Percentiles rank a stretch among this genome's conserved stretches.
Evolutionary conservation across 2,329 filamentous ascomycete genomes (phyloP).

Genomic region (Nigrograna mackinnonii): DNA sequence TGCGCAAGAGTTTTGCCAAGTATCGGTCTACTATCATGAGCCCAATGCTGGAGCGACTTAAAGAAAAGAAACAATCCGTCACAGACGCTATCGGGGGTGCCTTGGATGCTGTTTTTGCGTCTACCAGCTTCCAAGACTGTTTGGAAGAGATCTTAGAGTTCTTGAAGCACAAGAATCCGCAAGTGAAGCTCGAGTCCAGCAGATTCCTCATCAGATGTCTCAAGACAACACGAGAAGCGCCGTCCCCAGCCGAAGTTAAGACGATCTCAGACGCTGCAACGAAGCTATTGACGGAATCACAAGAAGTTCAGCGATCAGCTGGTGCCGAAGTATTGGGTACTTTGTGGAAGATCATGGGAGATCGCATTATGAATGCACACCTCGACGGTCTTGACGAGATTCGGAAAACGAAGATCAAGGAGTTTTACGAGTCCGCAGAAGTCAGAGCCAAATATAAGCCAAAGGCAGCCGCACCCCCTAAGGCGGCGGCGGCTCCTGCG

Average conservation of each 20-base stretch:
- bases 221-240: conserved; percentile 80
- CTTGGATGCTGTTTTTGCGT: conserved; percentile 70
- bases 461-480: conserved; percentile 69
- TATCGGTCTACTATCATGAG: conserved; percentile 81
- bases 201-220: conserved; percentile 91
- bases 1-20: conserved; percentile 77
- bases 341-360: conserved; percentile 97
- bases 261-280: conserved; percentile 86
- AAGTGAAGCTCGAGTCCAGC: conserved; percentile 94
- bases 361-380: conserved; percentile 91
- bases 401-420: conserved; percentile 92
- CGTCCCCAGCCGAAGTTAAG: conserved; percentile 80
- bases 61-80: conserved; percentile 93
- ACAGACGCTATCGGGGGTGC: conserved; percentile 86
- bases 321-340: conserved; percentile 92
- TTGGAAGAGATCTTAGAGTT: conserved; percentile 89
- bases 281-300: conserved; percentile 88
- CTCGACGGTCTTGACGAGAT: conserved; percentile 94
- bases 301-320: conserved; percentile 80
- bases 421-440: conserved; percentile 80
- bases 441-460: conserved; percentile 92
- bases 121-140: conserved; percentile 78
- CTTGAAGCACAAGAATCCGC: conserved; percentile 92
- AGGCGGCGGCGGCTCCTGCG: conserved; percentile 54
- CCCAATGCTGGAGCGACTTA: conserved; percentile 91